A percentile compares a stretch with the other conserved stretches of the same genome.
Evolutionary conservation across 768 basidiomycete genomes (phyloP).

Genomic region (Boletellus ananas): DNA sequence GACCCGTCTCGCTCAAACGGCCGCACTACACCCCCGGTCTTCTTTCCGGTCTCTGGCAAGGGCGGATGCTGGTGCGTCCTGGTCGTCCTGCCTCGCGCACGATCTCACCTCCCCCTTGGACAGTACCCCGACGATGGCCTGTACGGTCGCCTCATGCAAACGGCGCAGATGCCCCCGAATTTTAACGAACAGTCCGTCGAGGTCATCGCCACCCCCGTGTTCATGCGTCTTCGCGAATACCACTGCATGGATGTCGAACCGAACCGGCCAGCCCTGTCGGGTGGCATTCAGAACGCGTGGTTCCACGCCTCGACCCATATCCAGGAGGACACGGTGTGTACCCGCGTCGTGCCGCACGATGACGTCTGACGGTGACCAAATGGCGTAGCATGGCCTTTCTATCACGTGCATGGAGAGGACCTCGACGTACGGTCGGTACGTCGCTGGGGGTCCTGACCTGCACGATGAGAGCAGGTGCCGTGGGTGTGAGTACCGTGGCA

Average conservation of each 20-base stretch:
- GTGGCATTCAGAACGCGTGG: conserved; percentile 43
- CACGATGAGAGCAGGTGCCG: conserved; percentile 43
- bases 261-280: conserved; percentile 29
- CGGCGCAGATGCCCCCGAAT: conserved; percentile 19
- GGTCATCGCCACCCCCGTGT: conserved; percentile 49
- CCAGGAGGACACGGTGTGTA: conserved; percentile 25
- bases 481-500: conserved; percentile 27
- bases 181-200: conserved; percentile 35
- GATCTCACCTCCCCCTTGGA: not conserved
- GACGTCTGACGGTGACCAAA: not conserved
- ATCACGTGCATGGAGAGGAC: conserved; percentile 21
- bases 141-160: conserved; percentile 19
- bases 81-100: not conserved
- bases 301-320: conserved; percentile 23
- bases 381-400: not conserved
- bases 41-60: conserved; percentile 59
- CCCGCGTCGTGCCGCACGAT: not conserved
- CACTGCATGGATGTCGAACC: conserved; percentile 41
- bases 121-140: conserved; percentile 22
- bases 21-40: conserved; percentile 47
- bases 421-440: conserved; percentile 41
- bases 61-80: conserved; percentile 55
- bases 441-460: conserved; percentile 34
- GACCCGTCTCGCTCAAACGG: conserved; percentile 25
- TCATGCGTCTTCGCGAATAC: conserved; percentile 57